Evolutionary conservation across 768 basidiomycete species (phyloP).

Genomic region (Hygrophoropsis aurantiaca): DNA sequence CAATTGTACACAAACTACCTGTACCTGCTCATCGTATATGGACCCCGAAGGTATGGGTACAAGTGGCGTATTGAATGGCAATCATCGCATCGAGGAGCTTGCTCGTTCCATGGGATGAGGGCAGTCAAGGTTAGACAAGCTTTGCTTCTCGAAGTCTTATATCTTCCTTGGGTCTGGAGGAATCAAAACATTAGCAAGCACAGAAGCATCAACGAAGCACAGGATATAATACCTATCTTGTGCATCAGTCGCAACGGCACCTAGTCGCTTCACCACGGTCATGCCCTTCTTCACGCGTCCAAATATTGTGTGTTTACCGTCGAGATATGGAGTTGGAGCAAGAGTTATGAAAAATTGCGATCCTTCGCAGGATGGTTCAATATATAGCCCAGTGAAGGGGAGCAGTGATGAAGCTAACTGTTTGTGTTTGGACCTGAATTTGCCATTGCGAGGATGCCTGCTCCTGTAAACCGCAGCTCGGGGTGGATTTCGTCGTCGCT

Average conservation of each 20-base stretch:
- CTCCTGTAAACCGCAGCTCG: constrained; percentile 91
- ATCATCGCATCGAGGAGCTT: too few relatives aligned
- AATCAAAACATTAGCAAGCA: constrained; percentile 1
- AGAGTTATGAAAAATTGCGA: constrained; percentile 95
- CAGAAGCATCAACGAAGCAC: constrained; percentile 3
- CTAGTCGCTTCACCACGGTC: constrained; percentile 88
- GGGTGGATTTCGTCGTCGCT: constrained; percentile 91
- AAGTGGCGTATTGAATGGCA: too few relatives aligned
- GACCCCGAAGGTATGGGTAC: too few relatives aligned
- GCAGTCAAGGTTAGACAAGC: constrained; percentile 14
- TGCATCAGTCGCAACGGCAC: constrained; percentile 84
- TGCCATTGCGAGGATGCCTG: constrained; percentile 95
- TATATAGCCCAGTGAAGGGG: not conserved
- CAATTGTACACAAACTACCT: too few relatives aligned
- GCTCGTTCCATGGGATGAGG: not conserved
- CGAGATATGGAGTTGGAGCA: constrained; percentile 79
- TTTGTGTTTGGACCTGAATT: constrained; percentile 96
- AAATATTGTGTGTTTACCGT: constrained; percentile 86
- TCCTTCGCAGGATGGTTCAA: constrained; percentile 46
- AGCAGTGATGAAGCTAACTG: constrained; percentile 40
- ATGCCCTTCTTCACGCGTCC: constrained; percentile 91
- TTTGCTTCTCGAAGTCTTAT: too few relatives aligned
- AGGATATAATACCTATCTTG: constrained; percentile 67
- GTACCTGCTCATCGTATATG: too few relatives aligned
- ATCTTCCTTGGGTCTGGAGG: not conserved